Percentiles rank a stretch among this genome's conserved stretches.
Evolutionary conservation across 768 basidiomycete genomes (phyloP).

Genomic region (Psilocybe subaeruginosa): DNA sequence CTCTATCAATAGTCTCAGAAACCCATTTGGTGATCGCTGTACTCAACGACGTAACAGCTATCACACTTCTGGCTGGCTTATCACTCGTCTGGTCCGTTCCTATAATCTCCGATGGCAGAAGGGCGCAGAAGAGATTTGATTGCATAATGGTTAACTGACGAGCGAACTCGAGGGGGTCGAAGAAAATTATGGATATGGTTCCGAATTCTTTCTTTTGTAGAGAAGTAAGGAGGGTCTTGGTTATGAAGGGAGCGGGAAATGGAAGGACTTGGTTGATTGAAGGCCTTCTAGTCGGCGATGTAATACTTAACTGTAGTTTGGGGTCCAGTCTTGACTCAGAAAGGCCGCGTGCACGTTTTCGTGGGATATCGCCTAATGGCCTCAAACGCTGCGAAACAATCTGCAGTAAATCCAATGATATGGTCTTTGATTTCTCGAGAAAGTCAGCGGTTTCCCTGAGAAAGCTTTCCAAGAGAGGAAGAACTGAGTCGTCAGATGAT

Average conservation of each 20-base stretch:
- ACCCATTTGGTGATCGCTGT: not conserved
- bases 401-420: not conserved
- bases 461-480: not conserved
- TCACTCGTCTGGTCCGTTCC: not conserved
- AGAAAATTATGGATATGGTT: not conserved
- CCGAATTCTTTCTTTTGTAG: not conserved
- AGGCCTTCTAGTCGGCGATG: not conserved
- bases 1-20: not conserved
- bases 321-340: not conserved
- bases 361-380: not conserved
- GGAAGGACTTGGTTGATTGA: not conserved
- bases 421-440: not conserved
- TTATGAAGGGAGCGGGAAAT: not conserved
- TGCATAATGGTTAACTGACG: not conserved
- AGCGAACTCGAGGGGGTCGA: not conserved
- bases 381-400: not conserved
- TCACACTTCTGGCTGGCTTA: not conserved
- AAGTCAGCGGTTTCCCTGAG: not conserved
- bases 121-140: not conserved
- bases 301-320: too few species aligned
- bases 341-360: not conserved
- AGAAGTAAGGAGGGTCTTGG: not conserved
- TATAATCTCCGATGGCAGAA: not conserved
- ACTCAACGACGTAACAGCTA: not conserved
- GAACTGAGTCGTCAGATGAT: not conserved